Evolutionary conservation across 139 green algal genomes (phyloP), one percentile per base, ranked within the genome.

Genomic region (Picochlorum sp.): DNA sequence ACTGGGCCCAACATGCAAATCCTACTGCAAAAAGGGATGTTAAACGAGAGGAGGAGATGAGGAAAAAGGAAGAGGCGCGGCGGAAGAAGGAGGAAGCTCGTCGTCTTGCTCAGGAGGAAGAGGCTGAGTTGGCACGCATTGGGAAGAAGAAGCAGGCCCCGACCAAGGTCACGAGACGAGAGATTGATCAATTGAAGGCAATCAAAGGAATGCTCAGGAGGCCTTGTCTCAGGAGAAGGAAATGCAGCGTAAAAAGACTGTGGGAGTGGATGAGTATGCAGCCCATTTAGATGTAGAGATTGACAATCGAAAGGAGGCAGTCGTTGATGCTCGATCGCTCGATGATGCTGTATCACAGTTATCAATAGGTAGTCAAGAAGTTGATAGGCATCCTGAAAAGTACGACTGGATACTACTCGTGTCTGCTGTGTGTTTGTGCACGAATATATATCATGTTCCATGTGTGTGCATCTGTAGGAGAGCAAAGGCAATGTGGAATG

Each of bases 301-400:
- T 0, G 58, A 72, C n/a, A 56, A 63, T 45, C 5, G 37, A 56
- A 63, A 77, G 4, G 80, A 79, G 20, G 72, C 57, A 2, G 75
- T 63, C n/a, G 65, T 79, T 13, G 63, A 74, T 20, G 80, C 78
- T 6, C 71, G 37, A 34, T 71, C 75, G 15, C 55, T 88, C 45
- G 78, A 83, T 32, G 69, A 71, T 13, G 82, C 84, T 4, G 69
- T 91, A 30, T 66, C 79, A 13, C 77, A 72, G 30, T 76, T 88
- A 24, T 62, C 65, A 13, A 58, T 91, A 23, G 70, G 65, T 51
- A 69, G 74, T 8, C 60, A 66, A 2, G 61, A 23, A 16, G 47
- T 21, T 11, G 83, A 90, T 62, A 82, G 83, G 63, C 82, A 90
- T 50, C 83, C 83, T 4, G 83, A 90, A 41, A 90, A 86, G 81